phyloP scores from a whole-genome alignment of 2,329 filamentous ascomycete species.

The Paradendryphiella salina region DNA sequence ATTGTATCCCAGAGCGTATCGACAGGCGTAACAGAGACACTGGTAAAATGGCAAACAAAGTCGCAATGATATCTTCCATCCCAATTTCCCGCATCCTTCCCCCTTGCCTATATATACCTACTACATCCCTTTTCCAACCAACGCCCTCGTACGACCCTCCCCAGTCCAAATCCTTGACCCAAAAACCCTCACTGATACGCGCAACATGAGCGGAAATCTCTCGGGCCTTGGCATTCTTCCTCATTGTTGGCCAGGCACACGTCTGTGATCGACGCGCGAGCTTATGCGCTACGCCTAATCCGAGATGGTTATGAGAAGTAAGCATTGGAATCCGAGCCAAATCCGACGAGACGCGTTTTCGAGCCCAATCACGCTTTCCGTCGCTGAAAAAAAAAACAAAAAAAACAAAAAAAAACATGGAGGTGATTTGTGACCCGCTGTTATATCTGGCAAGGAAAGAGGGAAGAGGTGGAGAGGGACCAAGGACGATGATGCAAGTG shows the following conservation, averaged over 20 bases:
- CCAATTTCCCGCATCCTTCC: background rate
- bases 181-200: too few species aligned
- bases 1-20: background rate
- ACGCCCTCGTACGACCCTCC: background rate
- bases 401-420: background rate
- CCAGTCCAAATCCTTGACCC: background rate
- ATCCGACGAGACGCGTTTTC: background rate
- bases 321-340: background rate
- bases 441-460: too few species aligned
- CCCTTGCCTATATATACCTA: background rate
- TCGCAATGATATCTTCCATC: background rate
- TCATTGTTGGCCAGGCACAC: too few species aligned
- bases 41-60: background rate
- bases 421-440: background rate
- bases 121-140: background rate
- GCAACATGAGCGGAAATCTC: background rate
- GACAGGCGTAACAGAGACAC: background rate
- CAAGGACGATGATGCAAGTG: too few species aligned
- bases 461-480: too few species aligned
- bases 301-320: too few species aligned
- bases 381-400: background rate
- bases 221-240: background rate
- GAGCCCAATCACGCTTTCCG: background rate
- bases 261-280: too few species aligned
- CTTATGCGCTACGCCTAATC: too few species aligned